Conservation (phyloP, 2,329 filamentous ascomycete genomes). For the Diaporthe australafricana region DNA sequence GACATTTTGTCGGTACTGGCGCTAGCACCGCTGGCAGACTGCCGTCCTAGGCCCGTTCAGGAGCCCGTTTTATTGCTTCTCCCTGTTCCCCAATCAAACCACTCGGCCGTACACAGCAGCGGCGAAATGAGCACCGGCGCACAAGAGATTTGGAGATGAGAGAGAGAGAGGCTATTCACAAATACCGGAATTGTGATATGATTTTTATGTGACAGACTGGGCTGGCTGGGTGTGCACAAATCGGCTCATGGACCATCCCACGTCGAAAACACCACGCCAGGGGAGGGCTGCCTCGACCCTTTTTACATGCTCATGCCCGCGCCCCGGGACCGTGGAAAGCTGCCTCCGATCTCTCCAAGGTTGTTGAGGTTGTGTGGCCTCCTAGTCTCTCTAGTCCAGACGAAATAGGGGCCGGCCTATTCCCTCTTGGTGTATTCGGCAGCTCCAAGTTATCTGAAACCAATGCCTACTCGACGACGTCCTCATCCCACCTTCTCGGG, state of each 20-base stretch:
- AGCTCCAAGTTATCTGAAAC: conserved; percentile 33
- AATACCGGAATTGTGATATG: neutral
- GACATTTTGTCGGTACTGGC: conserved; percentile 24
- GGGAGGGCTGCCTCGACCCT: conserved; percentile 15
- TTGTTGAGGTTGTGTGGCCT: too few species aligned
- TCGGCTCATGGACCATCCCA: neutral
- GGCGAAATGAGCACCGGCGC: conserved; percentile 20
- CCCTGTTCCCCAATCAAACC: conserved; percentile 19
- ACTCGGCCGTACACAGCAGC: neutral
- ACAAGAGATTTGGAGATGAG: neutral
- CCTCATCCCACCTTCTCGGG: conserved; percentile 24
- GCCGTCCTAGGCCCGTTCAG: conserved; percentile 22
- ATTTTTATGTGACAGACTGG: neutral
- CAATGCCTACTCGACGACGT: conserved; percentile 22
- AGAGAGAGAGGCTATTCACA: conserved; percentile 11
- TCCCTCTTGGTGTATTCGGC: conserved; percentile 10
- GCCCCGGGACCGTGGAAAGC: neutral
- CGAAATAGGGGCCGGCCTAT: conserved; percentile 25
- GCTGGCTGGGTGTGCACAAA: neutral
- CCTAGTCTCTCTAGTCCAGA: conserved; percentile 20
- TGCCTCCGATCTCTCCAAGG: conserved; percentile 11
- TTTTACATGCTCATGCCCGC: conserved; percentile 22
- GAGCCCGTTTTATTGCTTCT: conserved; percentile 11
- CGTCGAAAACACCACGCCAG: neutral
- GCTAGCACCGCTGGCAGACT: conserved; percentile 7